Evolutionary conservation across 345 rosid genomes (phyloP).

Genomic region (Rhodamnia argentea): DNA sequence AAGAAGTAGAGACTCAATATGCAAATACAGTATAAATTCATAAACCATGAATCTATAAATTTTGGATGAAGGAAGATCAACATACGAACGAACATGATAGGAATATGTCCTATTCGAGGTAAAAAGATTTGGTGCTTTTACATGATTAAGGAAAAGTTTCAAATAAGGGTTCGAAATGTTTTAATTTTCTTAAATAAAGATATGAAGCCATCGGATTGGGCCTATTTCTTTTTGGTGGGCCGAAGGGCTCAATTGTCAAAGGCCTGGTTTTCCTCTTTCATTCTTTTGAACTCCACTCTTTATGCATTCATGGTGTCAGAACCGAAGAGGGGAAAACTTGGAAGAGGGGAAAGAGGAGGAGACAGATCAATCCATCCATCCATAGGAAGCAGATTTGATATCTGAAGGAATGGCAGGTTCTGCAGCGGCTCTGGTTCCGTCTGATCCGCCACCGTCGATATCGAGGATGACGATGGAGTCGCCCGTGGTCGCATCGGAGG

Average conservation of each 20-base stretch:
- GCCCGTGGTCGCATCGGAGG: constrained; percentile 16
- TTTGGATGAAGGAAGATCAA: not conserved
- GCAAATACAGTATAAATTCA: not conserved
- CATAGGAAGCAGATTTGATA: not conserved
- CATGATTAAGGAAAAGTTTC: no score
- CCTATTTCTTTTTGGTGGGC: not conserved
- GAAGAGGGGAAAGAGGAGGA: not conserved
- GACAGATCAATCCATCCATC: not conserved
- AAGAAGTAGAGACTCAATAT: not conserved
- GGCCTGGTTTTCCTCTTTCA: not conserved
- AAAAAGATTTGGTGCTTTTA: not conserved
- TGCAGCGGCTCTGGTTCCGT: not conserved
- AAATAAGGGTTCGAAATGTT: no score
- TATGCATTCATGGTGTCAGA: not conserved
- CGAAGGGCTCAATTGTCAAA: not conserved
- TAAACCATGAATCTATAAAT: not conserved
- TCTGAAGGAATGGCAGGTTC: not conserved
- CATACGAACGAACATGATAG: not conserved
- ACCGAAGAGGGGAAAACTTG: not conserved
- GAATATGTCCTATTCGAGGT: not conserved
- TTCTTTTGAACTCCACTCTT: not conserved
- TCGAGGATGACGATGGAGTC: not conserved
- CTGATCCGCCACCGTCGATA: not conserved
- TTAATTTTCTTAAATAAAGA: no score
- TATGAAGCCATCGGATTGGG: not conserved